These are phyloP conservation scores for Strobilomyces confusus DNA, from an alignment of 768 basidiomycete genomes.

Conservation along the genomic window DNA sequence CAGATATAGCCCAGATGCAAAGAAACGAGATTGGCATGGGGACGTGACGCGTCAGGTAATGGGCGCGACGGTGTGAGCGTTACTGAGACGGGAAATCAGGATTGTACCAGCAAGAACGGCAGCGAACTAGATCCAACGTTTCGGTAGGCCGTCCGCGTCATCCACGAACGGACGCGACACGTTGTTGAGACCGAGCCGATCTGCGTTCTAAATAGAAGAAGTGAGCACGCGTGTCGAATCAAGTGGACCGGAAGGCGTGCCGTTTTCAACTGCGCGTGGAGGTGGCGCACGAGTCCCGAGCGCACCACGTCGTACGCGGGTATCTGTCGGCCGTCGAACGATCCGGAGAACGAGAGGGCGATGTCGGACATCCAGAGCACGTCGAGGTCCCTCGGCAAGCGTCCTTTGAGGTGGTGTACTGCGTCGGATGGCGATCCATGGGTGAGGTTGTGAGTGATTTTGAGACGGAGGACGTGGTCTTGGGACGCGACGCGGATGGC, in stretches of 20 bases:
- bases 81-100: conserved; percentile 30
- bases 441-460: conserved; percentile 42
- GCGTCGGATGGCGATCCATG: conserved; percentile 30
- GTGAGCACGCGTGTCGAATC: conserved; percentile 9
- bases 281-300: conserved; percentile 49
- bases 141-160: conserved; percentile 38
- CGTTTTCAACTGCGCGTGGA: conserved; percentile 47
- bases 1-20: conserved; percentile 43
- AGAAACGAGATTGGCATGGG: conserved; percentile 30
- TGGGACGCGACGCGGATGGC: conserved; percentile 42
- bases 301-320: conserved; percentile 36
- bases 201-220: conserved; percentile 47
- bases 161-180: conserved; percentile 53
- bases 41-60: conserved; percentile 25
- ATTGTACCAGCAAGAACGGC: background rate
- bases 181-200: conserved; percentile 51
- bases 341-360: conserved; percentile 51
- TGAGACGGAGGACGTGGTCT: conserved; percentile 42
- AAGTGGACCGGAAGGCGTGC: conserved; percentile 30
- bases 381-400: conserved; percentile 39
- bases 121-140: conserved; percentile 32
- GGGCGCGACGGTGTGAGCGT: conserved; percentile 38
- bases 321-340: conserved; percentile 42
- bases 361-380: conserved; percentile 49
- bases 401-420: conserved; percentile 31